Base-by-base conservation (phyloP, 768 basidiomycete genomes). In the Lactarius sp. region DNA sequence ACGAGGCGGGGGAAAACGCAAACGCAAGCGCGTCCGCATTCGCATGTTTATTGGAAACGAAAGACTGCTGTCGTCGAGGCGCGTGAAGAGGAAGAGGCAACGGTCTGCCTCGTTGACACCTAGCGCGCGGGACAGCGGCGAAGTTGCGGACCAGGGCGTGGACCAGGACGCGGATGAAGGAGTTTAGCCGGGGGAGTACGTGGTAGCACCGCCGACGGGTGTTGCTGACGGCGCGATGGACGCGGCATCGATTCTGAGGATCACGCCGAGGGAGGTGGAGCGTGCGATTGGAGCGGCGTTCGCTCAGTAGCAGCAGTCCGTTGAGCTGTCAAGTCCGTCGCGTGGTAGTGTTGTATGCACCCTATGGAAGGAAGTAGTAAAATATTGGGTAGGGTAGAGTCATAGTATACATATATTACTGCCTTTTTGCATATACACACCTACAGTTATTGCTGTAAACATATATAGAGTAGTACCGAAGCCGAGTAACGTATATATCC, bases 281-380 rank as follows among this genome's bases (percentile, higher is more conserved):
- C 59, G 64, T 22, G 59, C 64, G 47, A 65, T 65, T 20, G 41
- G 64, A 8, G 59, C 46, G 0, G 64, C 64, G n/a, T 52, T 65
- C 34, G 59, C 63, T n/a, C 4, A 18, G 52, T 36, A 16, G 14
- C 16, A 16, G 42, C 3, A 27, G 22, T 27, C 22, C 22, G 22
- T 27, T 27, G 2, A 27, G 22, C 22, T 2, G 22, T 27, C 22
- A 27, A 13, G 39, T 41, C 39, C n/a, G n/a, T n/a, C n/a, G n/a
- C n/a, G n/a, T n/a, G 10, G 4, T 13, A 41, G 1, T 42, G 4
- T 18, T 18, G 42, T 18, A 42, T 42, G 18, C 42, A 42, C 42
- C 3, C 42, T 42, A 42, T 42, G 42, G 42, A 18, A 16, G 12
- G 14, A 42, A 42, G 42, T 27, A 27, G 22, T 27, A 27, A 27